Percentiles rank a stretch among this genome's conserved stretches.
phyloP scores from a whole-genome alignment of 257 asterid genomes.

The Solanum tacnaense region DNA sequence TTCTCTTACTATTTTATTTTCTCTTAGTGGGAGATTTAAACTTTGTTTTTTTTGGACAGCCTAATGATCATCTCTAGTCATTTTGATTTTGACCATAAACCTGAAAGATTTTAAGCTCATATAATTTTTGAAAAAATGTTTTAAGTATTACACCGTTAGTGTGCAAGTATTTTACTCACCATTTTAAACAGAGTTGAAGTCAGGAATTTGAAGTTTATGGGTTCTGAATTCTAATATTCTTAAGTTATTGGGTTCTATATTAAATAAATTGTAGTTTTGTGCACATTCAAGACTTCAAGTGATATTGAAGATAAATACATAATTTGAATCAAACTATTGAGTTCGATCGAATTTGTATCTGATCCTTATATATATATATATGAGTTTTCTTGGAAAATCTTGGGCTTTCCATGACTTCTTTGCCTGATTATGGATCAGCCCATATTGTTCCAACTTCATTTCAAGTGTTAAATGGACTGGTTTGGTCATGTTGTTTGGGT shows the following conservation, averaged over 20 bases:
- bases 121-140: neutral
- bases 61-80: neutral
- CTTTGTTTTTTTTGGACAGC: neutral
- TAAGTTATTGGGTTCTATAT: neutral
- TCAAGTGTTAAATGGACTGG: neutral
- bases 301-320: neutral
- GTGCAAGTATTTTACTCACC: neutral
- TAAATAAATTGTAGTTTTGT: neutral
- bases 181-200: too few species aligned
- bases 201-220: too few species aligned
- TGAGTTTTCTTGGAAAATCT: neutral
- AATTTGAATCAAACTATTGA: neutral
- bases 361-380: too few species aligned
- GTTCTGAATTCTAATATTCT: neutral
- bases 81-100: neutral
- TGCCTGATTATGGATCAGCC: neutral
- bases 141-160: neutral
- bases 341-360: neutral
- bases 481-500: neutral
- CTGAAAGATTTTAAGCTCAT: neutral
- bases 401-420: neutral
- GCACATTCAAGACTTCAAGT: neutral
- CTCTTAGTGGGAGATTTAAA: neutral
- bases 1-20: neutral
- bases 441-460: neutral